phyloP scores from a whole-genome alignment of 1,284 basidiomycete genomes.

The Boletus semigastroideus region DNA sequence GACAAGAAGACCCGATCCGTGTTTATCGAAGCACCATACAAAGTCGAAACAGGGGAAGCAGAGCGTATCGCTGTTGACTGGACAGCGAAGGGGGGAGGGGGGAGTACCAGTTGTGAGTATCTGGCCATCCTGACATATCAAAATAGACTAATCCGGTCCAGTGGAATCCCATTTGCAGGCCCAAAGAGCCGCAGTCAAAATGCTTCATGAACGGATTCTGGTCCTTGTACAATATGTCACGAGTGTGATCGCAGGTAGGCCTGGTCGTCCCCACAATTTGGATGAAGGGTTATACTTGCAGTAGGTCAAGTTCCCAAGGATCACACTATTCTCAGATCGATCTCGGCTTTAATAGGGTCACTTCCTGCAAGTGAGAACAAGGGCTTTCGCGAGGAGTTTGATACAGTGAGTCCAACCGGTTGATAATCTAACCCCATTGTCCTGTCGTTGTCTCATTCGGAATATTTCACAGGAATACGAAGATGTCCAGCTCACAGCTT shows the following conservation, averaged over 20 bases:
- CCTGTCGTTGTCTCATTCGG: background rate
- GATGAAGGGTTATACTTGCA: constrained; percentile 4
- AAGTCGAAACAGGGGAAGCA: constrained; percentile 96
- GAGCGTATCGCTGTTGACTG: constrained; percentile 98
- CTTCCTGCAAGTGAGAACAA: constrained; percentile 82
- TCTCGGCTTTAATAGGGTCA: constrained; percentile 83
- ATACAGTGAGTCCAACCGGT: constrained; percentile 56
- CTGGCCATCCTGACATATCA: background rate
- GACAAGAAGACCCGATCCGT: constrained; percentile 75
- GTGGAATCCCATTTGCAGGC: constrained; percentile 89
- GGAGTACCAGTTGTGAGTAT: constrained; percentile 71
- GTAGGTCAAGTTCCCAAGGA: constrained; percentile 70
- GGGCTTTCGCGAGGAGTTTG: constrained; percentile 81
- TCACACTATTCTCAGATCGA: constrained; percentile 78
- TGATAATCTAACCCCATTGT: background rate
- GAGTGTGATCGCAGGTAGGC: constrained; percentile 69
- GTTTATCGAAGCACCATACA: constrained; percentile 81
- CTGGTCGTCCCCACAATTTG: background rate
- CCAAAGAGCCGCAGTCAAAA: constrained; percentile 92
- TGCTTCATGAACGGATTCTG: constrained; percentile 89
- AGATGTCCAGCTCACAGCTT: constrained; percentile 90
- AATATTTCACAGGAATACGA: constrained; percentile 76
- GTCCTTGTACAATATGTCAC: constrained; percentile 82
- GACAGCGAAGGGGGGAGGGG: constrained; percentile 87
- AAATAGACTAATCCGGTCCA: constrained; percentile 34